phyloP scores from a whole-genome alignment of 2,329 filamentous ascomycete genomes.

The Lecanicillium sp. region DNA sequence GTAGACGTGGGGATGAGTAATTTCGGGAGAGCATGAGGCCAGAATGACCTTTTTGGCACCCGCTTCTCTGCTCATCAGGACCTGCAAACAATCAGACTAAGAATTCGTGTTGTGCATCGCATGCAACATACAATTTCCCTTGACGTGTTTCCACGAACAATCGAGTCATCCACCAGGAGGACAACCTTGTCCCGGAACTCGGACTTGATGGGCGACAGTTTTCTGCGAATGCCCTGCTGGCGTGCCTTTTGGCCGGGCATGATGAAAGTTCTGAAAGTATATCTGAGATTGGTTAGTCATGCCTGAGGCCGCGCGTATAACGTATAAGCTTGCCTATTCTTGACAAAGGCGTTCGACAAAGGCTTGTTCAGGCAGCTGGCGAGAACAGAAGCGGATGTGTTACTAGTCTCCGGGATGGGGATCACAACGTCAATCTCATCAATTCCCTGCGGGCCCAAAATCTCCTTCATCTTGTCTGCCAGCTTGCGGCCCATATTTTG shows the following conservation, averaged over 20 bases:
- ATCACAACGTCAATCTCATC: conserved; percentile 79
- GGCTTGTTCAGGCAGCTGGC: conserved; percentile 66
- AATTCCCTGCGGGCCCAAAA: conserved; percentile 62
- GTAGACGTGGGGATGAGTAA: conserved; percentile 73
- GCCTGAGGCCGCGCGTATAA: not conserved
- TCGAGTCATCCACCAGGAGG: conserved; percentile 77
- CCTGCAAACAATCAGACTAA: conserved; percentile 9
- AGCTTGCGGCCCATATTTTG: conserved; percentile 83
- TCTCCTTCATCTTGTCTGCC: conserved; percentile 62
- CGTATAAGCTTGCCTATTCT: conserved; percentile 62
- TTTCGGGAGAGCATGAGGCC: conserved; percentile 70
- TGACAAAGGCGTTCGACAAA: conserved; percentile 73
- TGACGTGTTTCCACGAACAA: conserved; percentile 72
- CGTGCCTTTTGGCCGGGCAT: conserved; percentile 64
- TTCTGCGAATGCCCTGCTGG: conserved; percentile 77
- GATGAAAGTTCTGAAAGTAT: conserved; percentile 68
- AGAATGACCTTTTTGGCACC: conserved; percentile 78
- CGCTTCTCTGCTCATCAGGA: conserved; percentile 69
- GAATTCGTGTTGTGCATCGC: not conserved
- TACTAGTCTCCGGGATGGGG: conserved; percentile 68
- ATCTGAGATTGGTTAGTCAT: conserved; percentile 27
- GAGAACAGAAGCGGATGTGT: conserved; percentile 69
- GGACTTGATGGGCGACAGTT: conserved; percentile 74
- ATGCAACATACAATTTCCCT: conserved; percentile 35
- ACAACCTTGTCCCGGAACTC: conserved; percentile 78